These are phyloP conservation scores for Tetradesmus lagerheimii DNA, from an alignment of 139 green algal genomes.

Conservation along the genomic window DNA sequence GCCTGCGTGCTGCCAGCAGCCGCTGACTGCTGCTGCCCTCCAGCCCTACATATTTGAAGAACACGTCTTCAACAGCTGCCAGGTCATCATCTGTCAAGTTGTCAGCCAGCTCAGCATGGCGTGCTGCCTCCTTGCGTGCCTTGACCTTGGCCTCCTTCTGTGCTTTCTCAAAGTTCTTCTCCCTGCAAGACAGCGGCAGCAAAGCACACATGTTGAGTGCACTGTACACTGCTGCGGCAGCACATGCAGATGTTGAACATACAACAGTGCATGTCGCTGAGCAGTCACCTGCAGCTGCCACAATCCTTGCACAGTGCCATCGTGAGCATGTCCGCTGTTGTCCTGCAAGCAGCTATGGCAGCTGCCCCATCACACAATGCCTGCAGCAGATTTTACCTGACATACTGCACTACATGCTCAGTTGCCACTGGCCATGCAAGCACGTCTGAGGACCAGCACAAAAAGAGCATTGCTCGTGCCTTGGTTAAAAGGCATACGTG, in stretches of 20 bases:
- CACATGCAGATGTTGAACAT: background rate
- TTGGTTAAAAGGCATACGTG: too few species aligned
- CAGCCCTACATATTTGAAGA: conserved; percentile 55
- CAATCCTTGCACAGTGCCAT: background rate
- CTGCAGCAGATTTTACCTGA: too few species aligned
- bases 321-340: too few species aligned
- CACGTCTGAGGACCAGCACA: too few species aligned
- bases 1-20: background rate
- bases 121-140: conserved; percentile 78
- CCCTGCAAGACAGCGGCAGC: conserved; percentile 49
- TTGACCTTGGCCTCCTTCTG: conserved; percentile 89
- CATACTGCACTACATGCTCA: too few species aligned
- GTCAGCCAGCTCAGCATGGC: conserved; percentile 71
- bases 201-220: background rate
- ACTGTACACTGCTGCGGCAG: background rate
- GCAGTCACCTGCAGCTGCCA: background rate
- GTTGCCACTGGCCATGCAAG: too few species aligned
- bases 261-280: background rate
- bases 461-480: too few species aligned
- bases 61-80: conserved; percentile 67
- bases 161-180: conserved; percentile 95
- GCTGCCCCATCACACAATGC: background rate
- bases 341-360: background rate
- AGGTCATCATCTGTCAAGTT: conserved; percentile 77
- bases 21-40: background rate